Percentiles rank a stretch among this genome's conserved stretches.
phyloP scores from a whole-genome alignment of 208 protist species.

The Acanthamoeba healyi region DNA sequence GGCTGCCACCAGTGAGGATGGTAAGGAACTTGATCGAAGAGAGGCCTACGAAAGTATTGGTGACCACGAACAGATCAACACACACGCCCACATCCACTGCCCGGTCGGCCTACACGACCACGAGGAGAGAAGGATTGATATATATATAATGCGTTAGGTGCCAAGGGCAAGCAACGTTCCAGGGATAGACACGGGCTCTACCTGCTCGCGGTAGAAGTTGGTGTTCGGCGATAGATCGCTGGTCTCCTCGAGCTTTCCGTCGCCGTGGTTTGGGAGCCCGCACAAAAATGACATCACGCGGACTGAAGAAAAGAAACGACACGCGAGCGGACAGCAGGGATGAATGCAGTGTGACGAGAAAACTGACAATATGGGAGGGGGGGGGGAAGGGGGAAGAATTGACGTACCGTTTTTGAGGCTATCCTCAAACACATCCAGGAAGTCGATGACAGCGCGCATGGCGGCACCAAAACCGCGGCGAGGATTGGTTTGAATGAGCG shows the following conservation, averaged over 20 bases:
- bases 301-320: constrained; percentile 32
- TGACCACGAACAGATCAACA: constrained; percentile 71
- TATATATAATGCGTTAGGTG: not conserved
- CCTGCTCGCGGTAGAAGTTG: constrained; percentile 3
- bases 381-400: not conserved
- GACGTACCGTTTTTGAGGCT: constrained; percentile 65
- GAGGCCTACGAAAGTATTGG: constrained; percentile 62
- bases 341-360: not conserved
- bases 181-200: no score
- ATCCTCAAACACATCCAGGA: constrained; percentile 60
- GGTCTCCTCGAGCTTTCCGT: constrained; percentile 40
- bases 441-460: constrained; percentile 42
- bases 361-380: not conserved
- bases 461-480: constrained; percentile 69
- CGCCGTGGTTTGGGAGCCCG: constrained; percentile 55
- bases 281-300: constrained; percentile 66
- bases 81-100: constrained; percentile 46
- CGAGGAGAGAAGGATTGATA: no score
- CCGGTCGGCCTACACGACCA: constrained; percentile 11
- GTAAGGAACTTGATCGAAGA: constrained; percentile 53
- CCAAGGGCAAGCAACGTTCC: not conserved
- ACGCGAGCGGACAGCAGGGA: no score
- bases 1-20: constrained; percentile 46
- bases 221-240: not conserved
- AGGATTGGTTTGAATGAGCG: not conserved